Conservation (phyloP, 768 basidiomycete genomes). For the Hypholoma fasciculare region DNA sequence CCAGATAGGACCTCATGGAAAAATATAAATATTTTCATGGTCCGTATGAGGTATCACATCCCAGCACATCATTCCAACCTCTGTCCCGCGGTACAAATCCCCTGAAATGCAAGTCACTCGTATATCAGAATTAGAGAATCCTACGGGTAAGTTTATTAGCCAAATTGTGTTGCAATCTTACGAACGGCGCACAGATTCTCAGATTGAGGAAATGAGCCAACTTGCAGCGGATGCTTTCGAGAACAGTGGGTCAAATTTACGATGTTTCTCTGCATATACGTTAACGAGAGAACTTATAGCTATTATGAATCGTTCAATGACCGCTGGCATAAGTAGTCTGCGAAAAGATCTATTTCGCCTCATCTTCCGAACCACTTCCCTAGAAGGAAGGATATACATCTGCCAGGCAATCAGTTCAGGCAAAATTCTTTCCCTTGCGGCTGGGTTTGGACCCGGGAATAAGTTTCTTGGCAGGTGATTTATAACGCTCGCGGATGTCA, state of each 20-base stretch:
- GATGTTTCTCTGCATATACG: neutral
- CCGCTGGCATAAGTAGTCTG: neutral
- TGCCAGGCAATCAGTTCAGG: neutral
- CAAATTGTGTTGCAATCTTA: no score
- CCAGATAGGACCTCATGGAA: no score
- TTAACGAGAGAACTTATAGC: neutral
- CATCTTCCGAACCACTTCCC: neutral
- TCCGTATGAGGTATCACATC: no score
- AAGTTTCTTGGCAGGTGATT: conserved; percentile 1
- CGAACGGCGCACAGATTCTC: no score
- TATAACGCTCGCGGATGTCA: no score
- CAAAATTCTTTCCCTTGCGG: neutral
- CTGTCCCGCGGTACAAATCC: no score
- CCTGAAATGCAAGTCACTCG: no score
- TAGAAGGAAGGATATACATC: neutral
- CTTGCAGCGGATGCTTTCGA: neutral
- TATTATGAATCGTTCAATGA: neutral
- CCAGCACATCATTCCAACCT: no score
- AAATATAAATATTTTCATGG: no score
- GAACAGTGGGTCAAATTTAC: neutral
- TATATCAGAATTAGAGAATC: no score
- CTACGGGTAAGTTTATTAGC: no score
- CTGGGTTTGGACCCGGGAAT: neutral
- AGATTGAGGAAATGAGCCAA: neutral
- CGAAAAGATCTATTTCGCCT: neutral